phyloP scores from a whole-genome alignment of 495 filamentous ascomycete species.

The Penicillium diatomitis region DNA sequence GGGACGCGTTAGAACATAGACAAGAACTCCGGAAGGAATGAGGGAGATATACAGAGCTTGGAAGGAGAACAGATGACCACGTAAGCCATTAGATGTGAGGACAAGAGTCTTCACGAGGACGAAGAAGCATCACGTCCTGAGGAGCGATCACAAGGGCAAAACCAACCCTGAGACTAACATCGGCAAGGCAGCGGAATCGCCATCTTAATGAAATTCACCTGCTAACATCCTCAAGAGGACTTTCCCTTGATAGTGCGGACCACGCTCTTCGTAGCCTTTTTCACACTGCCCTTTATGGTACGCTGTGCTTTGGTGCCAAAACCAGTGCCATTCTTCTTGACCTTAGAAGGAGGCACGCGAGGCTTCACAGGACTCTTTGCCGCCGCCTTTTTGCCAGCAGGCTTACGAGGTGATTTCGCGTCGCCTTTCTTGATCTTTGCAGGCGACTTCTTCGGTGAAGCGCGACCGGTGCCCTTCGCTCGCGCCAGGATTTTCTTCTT shows the following conservation, averaged over 20 bases:
- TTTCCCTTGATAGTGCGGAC: constrained; percentile 11
- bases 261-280: constrained; percentile 9
- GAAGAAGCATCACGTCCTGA: too few species aligned
- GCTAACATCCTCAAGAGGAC: constrained; percentile 6
- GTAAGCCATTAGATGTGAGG: too few species aligned
- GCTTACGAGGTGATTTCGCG: constrained; percentile 12
- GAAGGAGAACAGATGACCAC: too few species aligned
- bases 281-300: constrained; percentile 8
- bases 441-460: constrained; percentile 5
- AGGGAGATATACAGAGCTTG: too few species aligned
- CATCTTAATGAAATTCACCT: neutral
- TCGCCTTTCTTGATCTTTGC: constrained; percentile 5
- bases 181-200: neutral
- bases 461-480: constrained; percentile 13
- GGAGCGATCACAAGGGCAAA: too few species aligned
- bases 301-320: constrained; percentile 6
- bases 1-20: neutral
- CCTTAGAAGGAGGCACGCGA: constrained; percentile 5
- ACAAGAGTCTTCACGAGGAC: too few species aligned
- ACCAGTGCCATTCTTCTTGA: constrained; percentile 3
- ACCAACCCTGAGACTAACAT: neutral
- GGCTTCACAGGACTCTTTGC: constrained; percentile 7
- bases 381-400: constrained; percentile 8
- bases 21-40: too few species aligned
- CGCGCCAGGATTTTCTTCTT: constrained; percentile 25